Percentiles rank a stretch among this genome's conserved stretches.
Conservation (phyloP, 345 rosid genomes). For the Durio zibethinus region DNA sequence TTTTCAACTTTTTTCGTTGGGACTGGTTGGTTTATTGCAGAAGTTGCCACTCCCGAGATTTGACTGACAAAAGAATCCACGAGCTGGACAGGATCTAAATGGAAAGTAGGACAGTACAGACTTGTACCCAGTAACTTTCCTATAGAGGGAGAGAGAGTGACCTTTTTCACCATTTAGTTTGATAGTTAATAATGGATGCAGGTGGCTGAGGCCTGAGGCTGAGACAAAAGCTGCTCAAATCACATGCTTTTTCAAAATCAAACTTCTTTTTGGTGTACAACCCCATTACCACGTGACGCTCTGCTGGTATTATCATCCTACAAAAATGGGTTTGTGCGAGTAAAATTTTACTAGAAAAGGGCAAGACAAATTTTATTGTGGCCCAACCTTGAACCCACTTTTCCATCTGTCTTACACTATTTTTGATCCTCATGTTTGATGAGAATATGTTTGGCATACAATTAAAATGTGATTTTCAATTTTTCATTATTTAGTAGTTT, state of each 20-base stretch:
- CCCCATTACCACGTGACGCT: background rate
- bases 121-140: conserved; percentile 1
- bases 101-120: background rate
- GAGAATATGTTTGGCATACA: too few species aligned
- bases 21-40: background rate
- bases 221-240: conserved; percentile 23
- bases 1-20: too few species aligned
- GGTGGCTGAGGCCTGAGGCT: background rate
- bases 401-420: background rate
- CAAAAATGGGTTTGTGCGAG: background rate
- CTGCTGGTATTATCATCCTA: background rate
- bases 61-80: conserved; percentile 1
- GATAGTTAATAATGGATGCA: background rate
- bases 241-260: conserved; percentile 14
- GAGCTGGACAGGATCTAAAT: too few species aligned
- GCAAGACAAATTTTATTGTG: background rate
- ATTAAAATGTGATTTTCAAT: too few species aligned
- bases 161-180: background rate
- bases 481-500: too few species aligned
- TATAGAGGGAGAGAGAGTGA: background rate
- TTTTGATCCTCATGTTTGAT: background rate
- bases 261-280: background rate
- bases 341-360: background rate
- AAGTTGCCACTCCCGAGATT: background rate
- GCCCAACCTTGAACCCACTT: background rate